Base-by-base conservation (phyloP, 352 stramenopile species). In the Phytophthora kernoviae region DNA sequence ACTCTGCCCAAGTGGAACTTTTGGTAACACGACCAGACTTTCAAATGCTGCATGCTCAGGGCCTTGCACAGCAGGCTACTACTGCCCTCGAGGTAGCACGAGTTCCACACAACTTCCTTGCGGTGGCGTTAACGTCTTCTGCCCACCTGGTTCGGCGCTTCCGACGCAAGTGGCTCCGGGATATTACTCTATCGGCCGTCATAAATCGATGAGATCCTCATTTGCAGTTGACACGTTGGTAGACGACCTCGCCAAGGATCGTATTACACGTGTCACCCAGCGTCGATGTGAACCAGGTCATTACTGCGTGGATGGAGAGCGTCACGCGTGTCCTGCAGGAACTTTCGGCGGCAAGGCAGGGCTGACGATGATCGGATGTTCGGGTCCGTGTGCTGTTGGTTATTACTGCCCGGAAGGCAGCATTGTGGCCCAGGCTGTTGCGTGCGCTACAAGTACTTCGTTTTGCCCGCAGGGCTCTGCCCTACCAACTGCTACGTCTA, bases 321-420 rank as follows among this genome's bases (percentile, higher is more conserved):
- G 79, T 0, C 46, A 68, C 2, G 30, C 56, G 11, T 89, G 79
- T 54, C 79, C 83, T 22, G 63, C 71, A 11, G 88, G 88, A 1
- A 75, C 54, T 5, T 96, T 81, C 53, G 88, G 88, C 17, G 57
- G 45, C 14, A 63, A 44, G 3, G 49, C 60, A 5, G 84, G 83
- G 2, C 43, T 77, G 24, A 75, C 53, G 0, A 55, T 73, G 10
- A 9, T 74, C 0, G 42, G 61, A 1, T 97, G 90, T 32, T 80
- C 73, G 1, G 87, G 90, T 5, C 15, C 20, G 0, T 97, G 90
- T 56, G 41, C 46, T 15, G 50, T 65, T 6, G 87, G 88, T 1
- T 96, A 81, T 47, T 96, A 80, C 58, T 91, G 83, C 22, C 81
- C 81, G 0, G 20, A 54, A 30, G 81, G 75, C 7, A 90, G 75